Evolutionary conservation across 1,284 basidiomycete genomes (phyloP), one percentile per base, ranked within the genome.

Genomic region (Trichosporon sp.): DNA sequence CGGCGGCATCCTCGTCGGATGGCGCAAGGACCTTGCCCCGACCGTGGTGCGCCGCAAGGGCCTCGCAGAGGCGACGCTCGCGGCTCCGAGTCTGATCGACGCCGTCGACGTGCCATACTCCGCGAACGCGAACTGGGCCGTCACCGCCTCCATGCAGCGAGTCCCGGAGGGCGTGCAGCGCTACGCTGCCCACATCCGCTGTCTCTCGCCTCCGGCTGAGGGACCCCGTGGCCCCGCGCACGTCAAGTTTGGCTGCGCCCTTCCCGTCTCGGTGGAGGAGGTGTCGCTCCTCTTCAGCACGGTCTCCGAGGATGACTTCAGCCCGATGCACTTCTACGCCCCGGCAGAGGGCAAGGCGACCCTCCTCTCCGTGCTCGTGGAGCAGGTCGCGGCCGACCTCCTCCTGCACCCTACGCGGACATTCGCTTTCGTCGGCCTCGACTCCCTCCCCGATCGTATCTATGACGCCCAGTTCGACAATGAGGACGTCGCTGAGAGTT

Each of bases 331-430:
- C 31, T 35, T 16, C 31, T 61, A 35, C 31, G 31, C 26, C 56
- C 6, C 26, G 12, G 31, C 14, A 12, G 56, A 61, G 14, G 56
- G 32, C 2, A 61, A 61, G 56, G 32, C 32, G 31, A 61, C 26
- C 11, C 26, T 61, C 31, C 56, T 61, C 12, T 32, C 31, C 12
- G 10, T 35, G 12, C 14, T 61, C 3, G 56, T 61, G 4, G 56
- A 61, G 31, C 56, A 61, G 56, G 32, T 61, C 56, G 56, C 56
- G 56, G 56, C 26, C 26, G 56, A 61, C 56, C 56, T 61, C 6
- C 14, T 32, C n/a, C 48, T 51, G 11, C 48, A 51, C 48, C 48
- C 48, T 0, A 51, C 16, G 16, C 48, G 56, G 11, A 61, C 12
- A 4, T 61, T 32, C 56, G 19, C 56, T 1, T 61, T 61, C 31